These are phyloP conservation scores for Wickerhamomyces pijperi DNA, from an alignment of 805 yeast species.

Conservation along the genomic window DNA sequence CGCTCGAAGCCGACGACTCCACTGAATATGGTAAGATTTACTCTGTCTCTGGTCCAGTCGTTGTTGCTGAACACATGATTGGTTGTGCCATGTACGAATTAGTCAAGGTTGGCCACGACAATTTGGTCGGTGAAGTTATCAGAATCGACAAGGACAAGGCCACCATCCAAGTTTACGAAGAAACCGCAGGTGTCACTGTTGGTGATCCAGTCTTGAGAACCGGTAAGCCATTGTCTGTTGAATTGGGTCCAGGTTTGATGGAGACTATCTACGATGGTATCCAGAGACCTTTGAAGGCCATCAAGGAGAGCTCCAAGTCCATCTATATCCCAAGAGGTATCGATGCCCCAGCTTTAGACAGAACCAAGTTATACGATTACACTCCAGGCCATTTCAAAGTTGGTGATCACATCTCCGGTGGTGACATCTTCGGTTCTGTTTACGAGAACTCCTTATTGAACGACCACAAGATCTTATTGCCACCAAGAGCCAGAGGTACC, in stretches of 20 bases:
- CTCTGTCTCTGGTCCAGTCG: conserved; percentile 97
- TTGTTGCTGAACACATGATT: conserved; percentile 96
- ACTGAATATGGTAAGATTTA: conserved; percentile 78
- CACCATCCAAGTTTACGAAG: conserved; percentile 97
- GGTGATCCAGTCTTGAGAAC: conserved; percentile 99
- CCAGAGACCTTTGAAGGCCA: conserved; percentile 95
- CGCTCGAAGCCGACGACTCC: conserved; percentile 66
- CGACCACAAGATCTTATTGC: conserved; percentile 89
- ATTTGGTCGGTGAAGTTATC: conserved; percentile 95
- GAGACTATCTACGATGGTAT: conserved; percentile 99
- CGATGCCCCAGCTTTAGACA: conserved; percentile 88
- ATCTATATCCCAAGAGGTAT: conserved; percentile 99
- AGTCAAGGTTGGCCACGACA: conserved; percentile 96
- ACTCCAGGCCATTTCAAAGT: conserved; percentile 67
- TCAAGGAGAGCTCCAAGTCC: conserved; percentile 76
- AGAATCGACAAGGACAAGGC: conserved; percentile 95
- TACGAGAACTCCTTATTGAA: conserved; percentile 87
- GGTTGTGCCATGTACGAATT: conserved; percentile 99
- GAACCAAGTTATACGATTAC: conserved; percentile 76
- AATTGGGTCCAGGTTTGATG: conserved; percentile 98
- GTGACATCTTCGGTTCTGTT: conserved; percentile 90
- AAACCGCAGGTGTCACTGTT: conserved; percentile 97
- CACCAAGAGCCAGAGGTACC: conserved; percentile 98
- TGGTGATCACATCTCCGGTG: conserved; percentile 97
- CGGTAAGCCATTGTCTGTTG: conserved; percentile 98